phyloP scores from a whole-genome alignment of 176 grass and related monocot species.

The Oryza nivara region DNA sequence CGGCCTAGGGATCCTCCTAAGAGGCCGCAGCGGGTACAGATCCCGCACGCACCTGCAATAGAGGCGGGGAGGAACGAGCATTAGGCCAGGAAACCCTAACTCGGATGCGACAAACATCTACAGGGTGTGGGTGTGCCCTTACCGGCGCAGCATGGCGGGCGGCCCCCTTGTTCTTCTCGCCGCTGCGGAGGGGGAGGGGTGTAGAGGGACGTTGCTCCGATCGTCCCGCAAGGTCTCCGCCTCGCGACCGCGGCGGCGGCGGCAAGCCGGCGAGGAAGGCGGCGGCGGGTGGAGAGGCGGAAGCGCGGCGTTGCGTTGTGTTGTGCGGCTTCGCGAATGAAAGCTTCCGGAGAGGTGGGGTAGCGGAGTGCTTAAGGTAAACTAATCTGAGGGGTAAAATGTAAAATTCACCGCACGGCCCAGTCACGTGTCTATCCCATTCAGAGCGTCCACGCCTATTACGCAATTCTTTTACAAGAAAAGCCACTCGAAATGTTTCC shows the following conservation, averaged over 20 bases:
- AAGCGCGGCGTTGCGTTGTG: slow-evolving; percentile 35
- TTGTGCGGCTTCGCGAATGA: slow-evolving; percentile 32
- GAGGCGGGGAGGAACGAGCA: background rate
- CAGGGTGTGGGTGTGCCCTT: background rate
- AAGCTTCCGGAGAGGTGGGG: background rate
- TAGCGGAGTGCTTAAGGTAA: background rate
- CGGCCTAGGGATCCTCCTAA: slow-evolving; percentile 54
- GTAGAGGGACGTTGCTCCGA: slow-evolving; percentile 9
- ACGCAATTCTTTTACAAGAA: background rate
- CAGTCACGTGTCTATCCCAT: background rate
- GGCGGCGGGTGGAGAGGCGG: slow-evolving; percentile 5
- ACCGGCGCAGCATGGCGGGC: slow-evolving; percentile 54
- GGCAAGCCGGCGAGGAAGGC: background rate
- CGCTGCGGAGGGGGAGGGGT: background rate
- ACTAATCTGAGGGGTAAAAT: background rate
- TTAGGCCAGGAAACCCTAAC: slow-evolving; percentile 44
- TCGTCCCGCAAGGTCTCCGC: background rate
- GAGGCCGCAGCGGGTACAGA: slow-evolving; percentile 56
- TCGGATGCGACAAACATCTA: background rate
- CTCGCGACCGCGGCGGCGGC: background rate
- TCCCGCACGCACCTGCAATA: slow-evolving; percentile 68
- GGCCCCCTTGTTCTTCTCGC: slow-evolving; percentile 28
- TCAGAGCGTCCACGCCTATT: too few relatives aligned
- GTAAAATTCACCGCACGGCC: background rate
- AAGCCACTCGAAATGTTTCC: background rate